These are phyloP conservation scores for Zymoseptoria ardabiliae DNA, from an alignment of 2,329 filamentous ascomycete species.

Conservation along the genomic window DNA sequence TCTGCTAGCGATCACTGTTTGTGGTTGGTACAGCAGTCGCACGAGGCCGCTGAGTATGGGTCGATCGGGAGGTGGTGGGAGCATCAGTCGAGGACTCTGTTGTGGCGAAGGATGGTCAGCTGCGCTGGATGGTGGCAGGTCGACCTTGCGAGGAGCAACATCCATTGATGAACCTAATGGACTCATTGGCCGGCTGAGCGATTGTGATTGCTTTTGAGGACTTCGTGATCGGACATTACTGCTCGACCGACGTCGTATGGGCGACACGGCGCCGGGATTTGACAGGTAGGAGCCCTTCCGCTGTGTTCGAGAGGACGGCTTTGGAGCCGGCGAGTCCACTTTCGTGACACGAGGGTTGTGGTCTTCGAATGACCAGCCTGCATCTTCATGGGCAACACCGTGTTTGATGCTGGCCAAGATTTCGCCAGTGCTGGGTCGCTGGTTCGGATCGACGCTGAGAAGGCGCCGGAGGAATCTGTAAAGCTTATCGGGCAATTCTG, in stretches of 20 bases:
- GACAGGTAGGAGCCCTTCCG: constrained; percentile 20
- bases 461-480: constrained; percentile 78
- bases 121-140: constrained; percentile 1
- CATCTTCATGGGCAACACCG: constrained; percentile 30
- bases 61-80: constrained; percentile 28
- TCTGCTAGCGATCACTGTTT: constrained; percentile 36
- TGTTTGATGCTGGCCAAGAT: constrained; percentile 74
- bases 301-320: constrained; percentile 8
- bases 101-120: constrained; percentile 11
- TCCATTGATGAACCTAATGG: constrained; percentile 5
- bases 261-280: constrained; percentile 14
- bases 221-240: constrained; percentile 11
- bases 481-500: constrained; percentile 77
- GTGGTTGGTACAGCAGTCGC: constrained; percentile 31
- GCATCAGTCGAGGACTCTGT: constrained; percentile 28
- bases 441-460: constrained; percentile 65
- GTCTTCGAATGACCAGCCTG: constrained; percentile 21
- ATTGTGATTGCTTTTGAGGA: constrained; percentile 13
- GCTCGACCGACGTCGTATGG: constrained; percentile 12
- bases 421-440: constrained; percentile 77
- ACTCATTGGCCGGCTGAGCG: constrained; percentile 7
- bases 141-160: constrained; percentile 3
- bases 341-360: constrained; percentile 33
- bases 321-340: constrained; percentile 33
- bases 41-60: constrained; percentile 25